phyloP scores from a whole-genome alignment of 306 rosid genomes.

The Fagus crenata region DNA sequence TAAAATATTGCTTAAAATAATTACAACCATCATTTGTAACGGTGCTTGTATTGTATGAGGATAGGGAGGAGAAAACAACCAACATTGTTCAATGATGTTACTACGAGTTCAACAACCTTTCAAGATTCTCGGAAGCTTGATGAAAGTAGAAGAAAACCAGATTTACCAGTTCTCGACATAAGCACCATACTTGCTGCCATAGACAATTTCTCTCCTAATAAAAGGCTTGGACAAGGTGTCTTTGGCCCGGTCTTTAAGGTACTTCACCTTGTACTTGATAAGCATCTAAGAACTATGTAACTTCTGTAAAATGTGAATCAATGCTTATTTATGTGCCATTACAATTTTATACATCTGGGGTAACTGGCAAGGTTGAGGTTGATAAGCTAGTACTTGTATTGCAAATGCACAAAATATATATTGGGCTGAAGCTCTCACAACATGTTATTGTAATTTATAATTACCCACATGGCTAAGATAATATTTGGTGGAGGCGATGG shows the following conservation, averaged over 20 bases:
- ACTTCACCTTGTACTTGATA: not conserved
- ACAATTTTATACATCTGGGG: too few relatives aligned
- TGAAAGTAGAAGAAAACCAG: conserved; percentile 10
- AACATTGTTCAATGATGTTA: too few relatives aligned
- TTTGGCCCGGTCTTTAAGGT: conserved; percentile 1
- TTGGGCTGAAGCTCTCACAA: too few relatives aligned
- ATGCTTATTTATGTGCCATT: too few relatives aligned
- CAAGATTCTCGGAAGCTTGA: conserved; percentile 3
- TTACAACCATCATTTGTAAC: not conserved
- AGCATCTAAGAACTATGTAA: too few relatives aligned
- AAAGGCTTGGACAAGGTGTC: conserved; percentile 44
- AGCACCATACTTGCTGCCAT: conserved; percentile 47
- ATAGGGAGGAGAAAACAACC: not conserved
- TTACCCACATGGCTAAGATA: too few relatives aligned
- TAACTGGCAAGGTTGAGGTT: too few relatives aligned
- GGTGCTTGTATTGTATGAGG: not conserved
- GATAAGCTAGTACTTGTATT: not conserved
- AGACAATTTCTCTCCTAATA: conserved; percentile 36
- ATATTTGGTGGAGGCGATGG: too few relatives aligned
- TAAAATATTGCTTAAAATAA: too few relatives aligned
- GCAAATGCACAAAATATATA: conserved; percentile 1
- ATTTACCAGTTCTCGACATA: conserved; percentile 37
- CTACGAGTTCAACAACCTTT: not conserved
- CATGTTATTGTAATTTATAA: too few relatives aligned
- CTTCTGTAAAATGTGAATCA: too few relatives aligned